Base-by-base conservation (phyloP, 2,329 filamentous ascomycete species). In the Cordyceps javanica region DNA sequence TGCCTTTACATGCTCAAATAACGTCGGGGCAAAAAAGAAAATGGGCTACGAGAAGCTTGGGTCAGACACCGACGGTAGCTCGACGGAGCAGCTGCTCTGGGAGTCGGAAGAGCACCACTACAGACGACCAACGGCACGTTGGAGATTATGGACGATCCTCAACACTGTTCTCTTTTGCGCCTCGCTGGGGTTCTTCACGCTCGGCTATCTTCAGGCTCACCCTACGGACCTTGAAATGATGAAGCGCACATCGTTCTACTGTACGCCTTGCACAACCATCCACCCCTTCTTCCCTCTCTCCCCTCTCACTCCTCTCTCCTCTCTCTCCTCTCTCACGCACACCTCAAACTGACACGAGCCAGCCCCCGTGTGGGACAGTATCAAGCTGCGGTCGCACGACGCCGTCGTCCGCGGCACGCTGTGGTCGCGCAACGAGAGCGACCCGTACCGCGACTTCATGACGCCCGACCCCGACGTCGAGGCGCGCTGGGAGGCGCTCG, bases 321-420 rank as follows among this genome's bases (percentile, higher is more conserved):
- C 14, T 25, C 3, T 4, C 21, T 7, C 19, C 30, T 36, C 19
- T 2, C n/a, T n/a, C n/a, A n/a, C n/a, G n/a, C n/a, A n/a, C n/a
- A n/a, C n/a, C n/a, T n/a, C n/a, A n/a, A n/a, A 26, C 30, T 39
- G 9, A 46, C 52, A 26, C 13, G 14, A 2, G 4, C 3, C 41
- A 55, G 52, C 52, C 14, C 52, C 52, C n/a, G 39, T 55, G 19
- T 55, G 52, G 52, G 52, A 55, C 21, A 45, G n/a, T 11, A 55
- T 55, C 30, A 55, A 55, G 16, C 39, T 55, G 19, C n/a, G 19
- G 16, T 28, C 52, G 5, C 44, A 55, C 52, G 41, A 55, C 34
- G 23, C 41, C 16, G 28, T 55, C 5, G 39, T 55, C 23, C n/a
- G 32, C 25, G 52, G 52, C n/a, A 14, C 14, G 3, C 52, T 55